Evolutionary conservation across 768 basidiomycete genomes (phyloP).

Genomic region (Amanita inopinata): DNA sequence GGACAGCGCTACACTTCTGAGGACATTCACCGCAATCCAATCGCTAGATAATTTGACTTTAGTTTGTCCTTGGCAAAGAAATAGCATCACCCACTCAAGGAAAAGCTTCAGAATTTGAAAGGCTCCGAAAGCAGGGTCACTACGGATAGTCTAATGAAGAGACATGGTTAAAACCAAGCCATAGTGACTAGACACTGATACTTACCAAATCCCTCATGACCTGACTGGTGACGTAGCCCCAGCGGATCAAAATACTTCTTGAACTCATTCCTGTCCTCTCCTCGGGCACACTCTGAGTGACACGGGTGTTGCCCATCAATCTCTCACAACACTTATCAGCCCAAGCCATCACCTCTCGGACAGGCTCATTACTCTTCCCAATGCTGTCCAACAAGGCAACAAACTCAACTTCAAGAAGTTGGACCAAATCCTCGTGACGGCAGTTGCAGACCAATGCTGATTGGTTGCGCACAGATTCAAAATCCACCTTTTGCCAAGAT

Average conservation of each 20-base stretch:
- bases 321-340: slow-evolving; percentile 85
- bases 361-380: slow-evolving; percentile 66
- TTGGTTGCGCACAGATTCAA: slow-evolving; percentile 86
- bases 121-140: slow-evolving; percentile 86
- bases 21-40: slow-evolving; percentile 86
- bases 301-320: slow-evolving; percentile 63
- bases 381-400: slow-evolving; percentile 66
- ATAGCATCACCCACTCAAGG: slow-evolving; percentile 57
- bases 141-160: slow-evolving; percentile 66
- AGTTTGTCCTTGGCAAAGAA: slow-evolving; percentile 12
- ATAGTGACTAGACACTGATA: slow-evolving; percentile 10
- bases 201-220: slow-evolving; percentile 86
- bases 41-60: slow-evolving; percentile 40
- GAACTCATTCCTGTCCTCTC: slow-evolving; percentile 80
- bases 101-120: slow-evolving; percentile 90
- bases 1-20: slow-evolving; percentile 78
- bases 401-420: slow-evolving; percentile 79
- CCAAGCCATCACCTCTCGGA: slow-evolving; percentile 83
- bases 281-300: slow-evolving; percentile 43
- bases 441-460: slow-evolving; percentile 92
- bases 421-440: slow-evolving; percentile 80
- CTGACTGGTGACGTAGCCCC: slow-evolving; percentile 90
- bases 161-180: neutral
- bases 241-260: slow-evolving; percentile 78
- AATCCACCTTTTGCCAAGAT: slow-evolving; percentile 84